phyloP scores from a whole-genome alignment of 75 land plant genomes.

The Picea sitchensis region DNA sequence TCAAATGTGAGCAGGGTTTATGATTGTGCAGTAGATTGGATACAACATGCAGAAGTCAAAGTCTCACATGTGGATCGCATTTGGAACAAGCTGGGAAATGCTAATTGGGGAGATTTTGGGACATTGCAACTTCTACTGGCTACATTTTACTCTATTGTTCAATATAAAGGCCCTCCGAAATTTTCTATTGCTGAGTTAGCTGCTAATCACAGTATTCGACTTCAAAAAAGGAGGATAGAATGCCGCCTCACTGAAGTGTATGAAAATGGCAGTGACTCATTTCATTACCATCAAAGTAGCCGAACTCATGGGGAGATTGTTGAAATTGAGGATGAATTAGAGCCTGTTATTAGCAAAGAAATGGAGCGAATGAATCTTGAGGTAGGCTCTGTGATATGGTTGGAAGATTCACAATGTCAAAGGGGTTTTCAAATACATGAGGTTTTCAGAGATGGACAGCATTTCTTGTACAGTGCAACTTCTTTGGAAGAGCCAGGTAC shows the following conservation, averaged over 20 bases:
- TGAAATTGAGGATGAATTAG: slow-evolving; percentile 62
- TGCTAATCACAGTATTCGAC: slow-evolving; percentile 53
- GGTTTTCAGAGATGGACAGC: slow-evolving; percentile 31
- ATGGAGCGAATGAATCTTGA: slow-evolving; percentile 43
- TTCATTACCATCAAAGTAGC: slow-evolving; percentile 34
- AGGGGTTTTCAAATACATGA: slow-evolving; percentile 58
- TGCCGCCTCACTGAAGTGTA: slow-evolving; percentile 45
- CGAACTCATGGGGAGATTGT: slow-evolving; percentile 63
- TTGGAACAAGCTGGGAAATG: slow-evolving; percentile 83
- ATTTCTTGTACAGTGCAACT: slow-evolving; percentile 49
- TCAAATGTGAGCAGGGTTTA: slow-evolving; percentile 49
- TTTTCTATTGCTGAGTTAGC: slow-evolving; percentile 63
- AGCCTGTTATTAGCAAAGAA: slow-evolving; percentile 36
- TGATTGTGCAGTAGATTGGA: slow-evolving; percentile 73
- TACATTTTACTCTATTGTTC: slow-evolving; percentile 56
- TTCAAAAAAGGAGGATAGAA: slow-evolving; percentile 60
- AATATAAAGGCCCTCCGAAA: slow-evolving; percentile 62
- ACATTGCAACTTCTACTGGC: slow-evolving; percentile 60
- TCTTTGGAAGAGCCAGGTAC: slow-evolving; percentile 59
- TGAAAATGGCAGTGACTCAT: slow-evolving; percentile 46
- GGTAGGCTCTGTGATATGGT: slow-evolving; percentile 57
- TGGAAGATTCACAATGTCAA: slow-evolving; percentile 63
- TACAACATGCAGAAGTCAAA: slow-evolving; percentile 48
- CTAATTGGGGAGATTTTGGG: slow-evolving; percentile 75
- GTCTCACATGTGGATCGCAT: slow-evolving; percentile 59